Conservation (phyloP, 2,329 filamentous ascomycete species). For the Cadophora sp. region DNA sequence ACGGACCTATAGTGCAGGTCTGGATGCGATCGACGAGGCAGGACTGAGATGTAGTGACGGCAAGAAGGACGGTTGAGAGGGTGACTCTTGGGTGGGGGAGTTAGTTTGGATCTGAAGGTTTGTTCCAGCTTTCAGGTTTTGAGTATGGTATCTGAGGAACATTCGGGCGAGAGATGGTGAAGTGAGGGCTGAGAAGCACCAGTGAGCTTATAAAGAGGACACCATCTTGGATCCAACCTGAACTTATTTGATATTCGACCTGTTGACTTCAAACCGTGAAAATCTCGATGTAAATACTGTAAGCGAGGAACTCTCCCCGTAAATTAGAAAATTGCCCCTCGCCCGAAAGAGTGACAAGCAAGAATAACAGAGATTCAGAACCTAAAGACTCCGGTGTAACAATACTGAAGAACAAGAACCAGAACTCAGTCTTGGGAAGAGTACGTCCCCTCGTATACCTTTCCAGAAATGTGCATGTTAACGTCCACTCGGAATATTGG, state of each 20-base stretch:
- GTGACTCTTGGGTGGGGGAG: neutral
- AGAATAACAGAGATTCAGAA: neutral
- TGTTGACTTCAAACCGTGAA: neutral
- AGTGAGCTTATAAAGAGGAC: neutral
- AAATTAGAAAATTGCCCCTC: neutral
- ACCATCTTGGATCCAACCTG: neutral
- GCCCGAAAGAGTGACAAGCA: neutral
- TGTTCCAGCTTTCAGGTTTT: no score
- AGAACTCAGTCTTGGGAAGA: neutral
- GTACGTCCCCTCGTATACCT: slow-evolving; percentile 5
- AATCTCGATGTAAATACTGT: neutral
- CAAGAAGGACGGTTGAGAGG: neutral
- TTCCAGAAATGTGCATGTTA: neutral
- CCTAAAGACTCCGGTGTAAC: slow-evolving; percentile 15
- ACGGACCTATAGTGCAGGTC: neutral
- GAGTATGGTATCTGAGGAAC: no score
- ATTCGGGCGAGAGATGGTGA: no score
- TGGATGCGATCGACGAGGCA: neutral
- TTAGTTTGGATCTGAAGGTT: neutral
- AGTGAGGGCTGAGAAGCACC: neutral
- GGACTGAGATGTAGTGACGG: no score
- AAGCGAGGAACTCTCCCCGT: neutral
- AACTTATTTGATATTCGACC: neutral
- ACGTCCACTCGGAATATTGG: slow-evolving; percentile 11
- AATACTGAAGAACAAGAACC: neutral